Evolutionary conservation across 495 filamentous ascomycete species (phyloP).

Genomic region (Penicillium angulare): DNA sequence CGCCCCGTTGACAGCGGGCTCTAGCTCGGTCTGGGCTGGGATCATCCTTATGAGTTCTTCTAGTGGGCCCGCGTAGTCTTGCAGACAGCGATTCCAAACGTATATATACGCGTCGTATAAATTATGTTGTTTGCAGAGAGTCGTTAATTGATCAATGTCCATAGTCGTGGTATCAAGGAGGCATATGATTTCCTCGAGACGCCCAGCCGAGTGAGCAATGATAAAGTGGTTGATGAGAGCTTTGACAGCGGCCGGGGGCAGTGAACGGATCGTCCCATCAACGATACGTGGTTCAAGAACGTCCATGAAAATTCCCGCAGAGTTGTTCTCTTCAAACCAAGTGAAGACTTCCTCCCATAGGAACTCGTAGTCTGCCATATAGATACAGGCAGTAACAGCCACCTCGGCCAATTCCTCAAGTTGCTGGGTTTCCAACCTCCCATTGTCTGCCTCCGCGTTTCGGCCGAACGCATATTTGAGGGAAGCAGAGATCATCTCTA

Average conservation of each 20-base stretch:
- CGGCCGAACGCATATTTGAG: conserved; percentile 83
- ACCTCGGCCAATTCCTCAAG: conserved; percentile 76
- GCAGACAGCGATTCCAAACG: conserved; percentile 89
- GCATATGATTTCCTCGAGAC: conserved; percentile 93
- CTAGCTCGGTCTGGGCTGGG: conserved; percentile 26
- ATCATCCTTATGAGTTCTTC: conserved; percentile 79
- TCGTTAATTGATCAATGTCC: conserved; percentile 90
- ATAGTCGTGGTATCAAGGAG: conserved; percentile 86
- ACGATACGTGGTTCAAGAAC: conserved; percentile 82
- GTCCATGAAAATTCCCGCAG: conserved; percentile 76
- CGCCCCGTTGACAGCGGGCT: conserved; percentile 36
- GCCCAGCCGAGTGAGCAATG: conserved; percentile 62
- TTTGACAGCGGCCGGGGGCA: conserved; percentile 85
- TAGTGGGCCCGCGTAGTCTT: conserved; percentile 86
- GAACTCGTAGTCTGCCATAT: conserved; percentile 72
- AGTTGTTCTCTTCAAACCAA: conserved; percentile 76
- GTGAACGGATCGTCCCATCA: conserved; percentile 66
- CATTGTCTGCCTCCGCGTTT: conserved; percentile 47
- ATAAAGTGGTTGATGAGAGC: conserved; percentile 79
- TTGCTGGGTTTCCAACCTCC: conserved; percentile 53
- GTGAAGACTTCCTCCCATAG: conserved; percentile 89
- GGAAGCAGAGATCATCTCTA: conserved; percentile 94
- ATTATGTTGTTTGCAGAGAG: conserved; percentile 82
- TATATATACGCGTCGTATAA: conserved; percentile 96
- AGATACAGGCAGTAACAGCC: conserved; percentile 79